These are phyloP conservation scores for Neopestalotiopsis clavispora DNA, from an alignment of 2,329 filamentous ascomycete genomes.

Conservation along the genomic window DNA sequence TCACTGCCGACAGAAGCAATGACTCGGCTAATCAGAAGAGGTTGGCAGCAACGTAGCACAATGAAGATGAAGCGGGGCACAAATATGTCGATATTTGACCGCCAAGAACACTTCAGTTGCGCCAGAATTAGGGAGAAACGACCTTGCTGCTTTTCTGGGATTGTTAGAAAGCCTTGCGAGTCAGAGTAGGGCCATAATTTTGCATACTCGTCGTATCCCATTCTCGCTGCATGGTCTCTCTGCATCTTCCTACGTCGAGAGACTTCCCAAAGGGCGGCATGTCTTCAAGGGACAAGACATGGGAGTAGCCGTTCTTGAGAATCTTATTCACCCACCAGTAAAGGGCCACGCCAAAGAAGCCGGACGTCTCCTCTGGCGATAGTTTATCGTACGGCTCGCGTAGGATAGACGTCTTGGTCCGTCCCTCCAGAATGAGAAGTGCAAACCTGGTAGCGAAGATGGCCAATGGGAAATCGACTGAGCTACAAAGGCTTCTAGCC, in stretches of 20 bases:
- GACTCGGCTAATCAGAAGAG: not conserved
- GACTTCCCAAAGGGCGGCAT: not conserved
- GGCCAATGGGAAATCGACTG: not conserved
- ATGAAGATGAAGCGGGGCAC: not conserved
- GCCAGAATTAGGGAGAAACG: not conserved
- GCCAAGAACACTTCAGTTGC: not conserved
- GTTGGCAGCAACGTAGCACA: not conserved
- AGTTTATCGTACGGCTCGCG: not conserved
- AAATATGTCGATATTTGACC: not conserved
- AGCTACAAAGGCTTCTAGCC: not conserved
- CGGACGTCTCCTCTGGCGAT: not conserved
- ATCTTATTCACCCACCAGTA: conserved; percentile 1
- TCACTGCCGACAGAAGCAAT: not conserved
- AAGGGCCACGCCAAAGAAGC: not conserved
- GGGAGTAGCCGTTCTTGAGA: not conserved
- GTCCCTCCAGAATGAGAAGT: not conserved
- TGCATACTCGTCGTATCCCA: conserved; percentile 1
- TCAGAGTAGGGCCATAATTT: not conserved
- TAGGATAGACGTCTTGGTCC: conserved; percentile 1
- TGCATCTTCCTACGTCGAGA: not conserved
- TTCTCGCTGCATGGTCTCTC: not conserved
- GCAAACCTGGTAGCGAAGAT: conserved; percentile 5
- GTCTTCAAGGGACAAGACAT: not conserved
- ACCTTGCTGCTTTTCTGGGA: not conserved
- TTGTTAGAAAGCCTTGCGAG: not conserved